Evolutionary conservation across 768 basidiomycete species (phyloP).

Genomic region (Pleurotus citrinopileatus): DNA sequence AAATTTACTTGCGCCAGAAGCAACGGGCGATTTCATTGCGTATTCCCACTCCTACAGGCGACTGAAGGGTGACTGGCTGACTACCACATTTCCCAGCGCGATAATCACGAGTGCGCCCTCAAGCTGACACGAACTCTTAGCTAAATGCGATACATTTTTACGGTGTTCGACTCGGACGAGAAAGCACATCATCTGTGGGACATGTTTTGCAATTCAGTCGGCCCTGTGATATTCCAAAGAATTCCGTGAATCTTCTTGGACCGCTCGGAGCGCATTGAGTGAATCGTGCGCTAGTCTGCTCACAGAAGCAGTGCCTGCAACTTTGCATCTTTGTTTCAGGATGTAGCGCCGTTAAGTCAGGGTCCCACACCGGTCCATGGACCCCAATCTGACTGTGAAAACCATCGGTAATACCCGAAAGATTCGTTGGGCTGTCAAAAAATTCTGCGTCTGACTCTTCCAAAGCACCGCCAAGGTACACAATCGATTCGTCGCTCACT

Average conservation of each 20-base stretch:
- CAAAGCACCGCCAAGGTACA: constrained; percentile 10
- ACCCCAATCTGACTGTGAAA: neutral
- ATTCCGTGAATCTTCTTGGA: neutral
- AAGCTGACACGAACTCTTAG: too few relatives aligned
- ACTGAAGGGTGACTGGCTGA: too few relatives aligned
- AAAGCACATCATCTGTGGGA: too few relatives aligned
- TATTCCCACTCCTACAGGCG: too few relatives aligned
- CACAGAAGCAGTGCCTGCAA: neutral
- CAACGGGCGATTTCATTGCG: too few relatives aligned
- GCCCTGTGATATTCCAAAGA: constrained; percentile 2
- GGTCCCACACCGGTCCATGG: constrained; percentile 1
- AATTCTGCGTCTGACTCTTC: constrained; percentile 4
- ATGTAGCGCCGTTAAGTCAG: neutral
- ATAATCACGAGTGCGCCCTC: too few relatives aligned
- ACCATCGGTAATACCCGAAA: neutral
- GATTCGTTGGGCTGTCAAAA: constrained; percentile 8
- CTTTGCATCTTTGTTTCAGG: constrained; percentile 5
- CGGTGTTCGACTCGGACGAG: too few relatives aligned
- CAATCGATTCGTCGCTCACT: constrained; percentile 7
- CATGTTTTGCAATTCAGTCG: too few relatives aligned
- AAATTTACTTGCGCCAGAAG: too few relatives aligned
- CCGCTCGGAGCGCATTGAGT: neutral
- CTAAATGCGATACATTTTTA: too few relatives aligned
- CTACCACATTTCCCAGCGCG: too few relatives aligned
- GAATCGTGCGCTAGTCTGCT: too few relatives aligned